These are phyloP conservation scores for Bacterosira constricta DNA, from an alignment of 108 stramenopile genomes.

Conservation along the genomic window DNA sequence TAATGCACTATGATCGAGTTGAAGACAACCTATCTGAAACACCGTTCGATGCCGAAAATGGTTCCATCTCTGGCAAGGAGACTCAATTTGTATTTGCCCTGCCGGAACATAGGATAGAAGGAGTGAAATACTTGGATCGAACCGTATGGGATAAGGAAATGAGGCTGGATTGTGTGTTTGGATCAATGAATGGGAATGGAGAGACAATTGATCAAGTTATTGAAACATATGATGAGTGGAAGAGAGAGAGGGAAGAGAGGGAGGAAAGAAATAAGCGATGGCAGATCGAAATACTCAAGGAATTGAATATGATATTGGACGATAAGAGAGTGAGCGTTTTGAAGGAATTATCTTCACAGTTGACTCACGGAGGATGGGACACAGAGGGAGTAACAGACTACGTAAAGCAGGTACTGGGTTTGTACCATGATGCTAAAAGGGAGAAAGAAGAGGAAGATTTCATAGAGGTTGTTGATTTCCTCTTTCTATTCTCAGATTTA, in stretches of 20 bases:
- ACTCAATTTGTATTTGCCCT: slow-evolving; percentile 67
- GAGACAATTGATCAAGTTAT: slow-evolving; percentile 71
- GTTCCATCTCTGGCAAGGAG: slow-evolving; percentile 64
- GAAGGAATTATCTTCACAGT: slow-evolving; percentile 44
- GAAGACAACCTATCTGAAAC: slow-evolving; percentile 60
- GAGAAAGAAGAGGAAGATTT: slow-evolving; percentile 14
- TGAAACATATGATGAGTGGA: slow-evolving; percentile 80
- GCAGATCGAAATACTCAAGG: slow-evolving; percentile 50
- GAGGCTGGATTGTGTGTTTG: slow-evolving; percentile 75
- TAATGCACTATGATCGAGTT: slow-evolving; percentile 80
- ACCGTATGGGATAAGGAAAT: slow-evolving; percentile 80
- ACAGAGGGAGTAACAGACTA: slow-evolving; percentile 50
- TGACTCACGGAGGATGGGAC: slow-evolving; percentile 19
- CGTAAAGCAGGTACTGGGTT: slow-evolving; percentile 36
- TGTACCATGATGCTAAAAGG: slow-evolving; percentile 44
- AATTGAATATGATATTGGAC: slow-evolving; percentile 53
- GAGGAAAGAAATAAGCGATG: slow-evolving; percentile 48
- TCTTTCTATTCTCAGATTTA: slow-evolving; percentile 69
- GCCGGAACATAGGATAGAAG: slow-evolving; percentile 85
- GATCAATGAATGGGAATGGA: slow-evolving; percentile 56
- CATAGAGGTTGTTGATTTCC: slow-evolving; percentile 41
- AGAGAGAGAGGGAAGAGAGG: slow-evolving; percentile 50
- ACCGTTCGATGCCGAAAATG: slow-evolving; percentile 74
- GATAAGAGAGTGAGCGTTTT: slow-evolving; percentile 38
- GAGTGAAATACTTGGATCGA: slow-evolving; percentile 74